Evolutionary conservation across 331 rosid genomes (phyloP), one percentile per base, ranked within the genome.

Genomic region (Malus hybrid): DNA sequence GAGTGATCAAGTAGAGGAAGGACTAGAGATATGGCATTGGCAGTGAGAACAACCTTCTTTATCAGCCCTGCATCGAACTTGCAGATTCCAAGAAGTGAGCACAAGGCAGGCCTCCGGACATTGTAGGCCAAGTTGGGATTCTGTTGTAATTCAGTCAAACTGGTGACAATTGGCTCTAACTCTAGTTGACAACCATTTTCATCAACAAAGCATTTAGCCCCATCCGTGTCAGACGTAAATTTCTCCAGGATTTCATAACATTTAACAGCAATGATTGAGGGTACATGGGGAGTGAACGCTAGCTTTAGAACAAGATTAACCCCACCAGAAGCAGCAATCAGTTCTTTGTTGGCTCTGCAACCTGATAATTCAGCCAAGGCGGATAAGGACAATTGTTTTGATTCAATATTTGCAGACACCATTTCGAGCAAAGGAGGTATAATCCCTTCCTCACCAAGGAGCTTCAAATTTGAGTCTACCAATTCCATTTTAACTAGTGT

Each of bases 1-100:
- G 90, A 64, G 62, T 92, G 91, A 80, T 92, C 96, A 54, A 92
- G 89, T 36, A 90, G 88, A 19, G 90, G 89, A 76, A 92, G 96
- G 64, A 92, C 91, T 34, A 84, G 84, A 33, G 89, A 83, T 5
- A 90, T 85, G 18, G 90, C 93, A 72, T 87, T 81, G 74, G 85
- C 89, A 54, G 89, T 88, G 67, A 92, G 89, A 73, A 92, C 84
- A 2, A 86, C 93, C 75, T 87, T 88, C 82, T 90, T 90, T n/a
- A 92, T 88, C 67, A 92, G 77, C 80, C 82, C 78, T 5, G 92
- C 86, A 76, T 90, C 91, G 27, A 88, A 87, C 84, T 84, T 92
- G 88, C 96, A 92, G 80, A 92, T 85, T 48, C 87, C 90, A 12
- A 88, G 92, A 75, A 92, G 93, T 16, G 87, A 83, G 14, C 82